A percentile compares a stretch with the other conserved stretches of the same genome.
phyloP scores from a whole-genome alignment of 805 yeast genomes.

The Kurtzmaniella fragi region DNA sequence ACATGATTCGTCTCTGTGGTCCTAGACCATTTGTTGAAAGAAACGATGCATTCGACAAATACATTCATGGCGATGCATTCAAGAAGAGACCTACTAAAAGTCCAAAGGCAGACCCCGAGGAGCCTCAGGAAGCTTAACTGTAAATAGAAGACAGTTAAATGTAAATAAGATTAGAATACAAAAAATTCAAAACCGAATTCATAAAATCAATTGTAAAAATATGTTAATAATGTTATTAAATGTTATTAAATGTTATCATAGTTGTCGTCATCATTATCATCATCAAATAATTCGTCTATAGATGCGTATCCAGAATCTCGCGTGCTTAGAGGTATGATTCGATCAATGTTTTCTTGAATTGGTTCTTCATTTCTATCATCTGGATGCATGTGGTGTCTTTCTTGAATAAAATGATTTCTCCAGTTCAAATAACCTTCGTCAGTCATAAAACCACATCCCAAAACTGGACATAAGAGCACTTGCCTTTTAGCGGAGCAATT shows the following conservation, averaged over 20 bases:
- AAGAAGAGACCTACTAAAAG: constrained; percentile 23
- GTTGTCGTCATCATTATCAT: neutral
- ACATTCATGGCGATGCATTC: constrained; percentile 52
- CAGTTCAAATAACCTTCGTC: constrained; percentile 26
- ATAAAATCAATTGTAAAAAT: neutral
- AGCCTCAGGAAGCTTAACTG: constrained; percentile 1
- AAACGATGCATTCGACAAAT: constrained; percentile 88
- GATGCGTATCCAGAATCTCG: constrained; percentile 8
- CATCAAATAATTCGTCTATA: constrained; percentile 17
- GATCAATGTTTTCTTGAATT: neutral
- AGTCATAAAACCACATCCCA: constrained; percentile 37
- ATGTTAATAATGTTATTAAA: too few relatives aligned
- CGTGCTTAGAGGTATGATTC: neutral
- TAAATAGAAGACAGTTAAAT: neutral
- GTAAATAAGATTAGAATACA: neutral
- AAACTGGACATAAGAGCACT: constrained; percentile 31
- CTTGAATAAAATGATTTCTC: constrained; percentile 21
- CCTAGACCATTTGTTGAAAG: constrained; percentile 73
- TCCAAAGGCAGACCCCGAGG: constrained; percentile 4
- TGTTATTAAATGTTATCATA: too few relatives aligned
- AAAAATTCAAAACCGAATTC: neutral
- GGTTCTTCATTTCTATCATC: neutral
- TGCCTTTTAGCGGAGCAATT: constrained; percentile 26
- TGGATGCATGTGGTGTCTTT: constrained; percentile 12
- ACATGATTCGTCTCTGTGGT: constrained; percentile 72